A percentile compares a stretch with the other conserved stretches of the same genome.
Conservation (phyloP, 1,284 basidiomycete genomes). For the Erythrobasidium hasegawianum region DNA sequence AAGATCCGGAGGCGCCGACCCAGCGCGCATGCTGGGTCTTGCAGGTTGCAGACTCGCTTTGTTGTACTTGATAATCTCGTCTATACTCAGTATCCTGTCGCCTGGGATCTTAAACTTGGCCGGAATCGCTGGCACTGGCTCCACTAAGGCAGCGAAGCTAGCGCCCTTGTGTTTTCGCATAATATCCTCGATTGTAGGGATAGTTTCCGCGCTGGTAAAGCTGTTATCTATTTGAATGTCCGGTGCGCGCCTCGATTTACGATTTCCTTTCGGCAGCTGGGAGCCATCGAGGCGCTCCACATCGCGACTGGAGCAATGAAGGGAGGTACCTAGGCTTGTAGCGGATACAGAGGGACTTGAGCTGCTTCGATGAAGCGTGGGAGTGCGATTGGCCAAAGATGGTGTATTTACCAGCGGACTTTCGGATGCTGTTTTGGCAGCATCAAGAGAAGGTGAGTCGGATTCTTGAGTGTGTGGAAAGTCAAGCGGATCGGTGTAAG, state of each 20-base stretch:
- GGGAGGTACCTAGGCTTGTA: neutral
- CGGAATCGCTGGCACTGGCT: constrained; percentile 24
- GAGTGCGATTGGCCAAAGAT: no score
- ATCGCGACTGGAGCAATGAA: no score
- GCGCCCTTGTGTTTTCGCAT: neutral
- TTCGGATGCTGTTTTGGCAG: no score
- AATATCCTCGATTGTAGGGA: constrained; percentile 18
- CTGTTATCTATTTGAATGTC: no score
- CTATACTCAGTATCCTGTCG: constrained; percentile 25
- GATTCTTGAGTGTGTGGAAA: no score
- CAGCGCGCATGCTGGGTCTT: neutral
- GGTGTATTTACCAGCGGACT: no score
- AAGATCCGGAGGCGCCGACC: neutral
- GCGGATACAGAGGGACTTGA: neutral
- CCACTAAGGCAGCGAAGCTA: neutral
- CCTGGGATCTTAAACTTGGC: constrained; percentile 3
- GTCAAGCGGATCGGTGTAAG: no score
- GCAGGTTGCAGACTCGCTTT: neutral
- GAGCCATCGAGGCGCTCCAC: no score
- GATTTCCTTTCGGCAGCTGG: no score
- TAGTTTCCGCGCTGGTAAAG: no score
- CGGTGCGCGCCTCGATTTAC: no score
- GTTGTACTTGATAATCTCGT: constrained; percentile 16
- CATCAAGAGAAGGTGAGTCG: no score
- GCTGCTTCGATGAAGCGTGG: neutral